Percentiles rank a stretch among this genome's conserved stretches.
Conservation (phyloP, 768 basidiomycete species). For the Mycena venus region DNA sequence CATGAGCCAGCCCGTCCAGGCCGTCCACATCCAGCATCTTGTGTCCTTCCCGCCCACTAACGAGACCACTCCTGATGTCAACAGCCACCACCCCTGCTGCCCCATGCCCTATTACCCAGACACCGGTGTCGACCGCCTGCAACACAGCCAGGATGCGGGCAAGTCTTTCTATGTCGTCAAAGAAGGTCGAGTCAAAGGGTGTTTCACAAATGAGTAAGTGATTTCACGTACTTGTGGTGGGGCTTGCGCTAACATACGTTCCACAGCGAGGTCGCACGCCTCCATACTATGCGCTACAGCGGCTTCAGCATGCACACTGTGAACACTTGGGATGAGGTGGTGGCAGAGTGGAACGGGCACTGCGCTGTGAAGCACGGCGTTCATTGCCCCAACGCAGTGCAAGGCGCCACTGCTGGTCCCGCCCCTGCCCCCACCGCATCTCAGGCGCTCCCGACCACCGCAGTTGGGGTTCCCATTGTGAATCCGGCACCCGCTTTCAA, state of each 20-base stretch:
- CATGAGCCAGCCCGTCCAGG: too few relatives aligned
- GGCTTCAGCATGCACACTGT: neutral
- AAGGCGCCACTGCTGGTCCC: neutral
- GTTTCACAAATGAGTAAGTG: neutral
- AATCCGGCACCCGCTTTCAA: neutral
- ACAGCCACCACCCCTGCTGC: too few relatives aligned
- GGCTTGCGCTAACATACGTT: neutral
- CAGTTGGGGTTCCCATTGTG: too few relatives aligned
- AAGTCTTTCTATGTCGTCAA: neutral
- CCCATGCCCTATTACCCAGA: neutral
- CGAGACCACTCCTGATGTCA: too few relatives aligned
- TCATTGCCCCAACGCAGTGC: neutral
- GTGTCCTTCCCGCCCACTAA: too few relatives aligned
- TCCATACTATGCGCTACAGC: neutral
- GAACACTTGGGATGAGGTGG: neutral
- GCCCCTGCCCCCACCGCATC: neutral
- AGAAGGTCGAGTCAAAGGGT: neutral
- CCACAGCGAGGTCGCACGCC: neutral
- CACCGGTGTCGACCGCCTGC: neutral
- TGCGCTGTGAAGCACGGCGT: neutral
- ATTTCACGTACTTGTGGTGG: neutral
- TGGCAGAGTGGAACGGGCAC: neutral
- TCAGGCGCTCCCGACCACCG: too few relatives aligned
- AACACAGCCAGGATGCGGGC: neutral
- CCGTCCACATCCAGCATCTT: too few relatives aligned